Evolutionary conservation across 805 yeast genomes (phyloP), one percentile per base, ranked within the genome.

Genomic region (Lipomyces chichibuensis): DNA sequence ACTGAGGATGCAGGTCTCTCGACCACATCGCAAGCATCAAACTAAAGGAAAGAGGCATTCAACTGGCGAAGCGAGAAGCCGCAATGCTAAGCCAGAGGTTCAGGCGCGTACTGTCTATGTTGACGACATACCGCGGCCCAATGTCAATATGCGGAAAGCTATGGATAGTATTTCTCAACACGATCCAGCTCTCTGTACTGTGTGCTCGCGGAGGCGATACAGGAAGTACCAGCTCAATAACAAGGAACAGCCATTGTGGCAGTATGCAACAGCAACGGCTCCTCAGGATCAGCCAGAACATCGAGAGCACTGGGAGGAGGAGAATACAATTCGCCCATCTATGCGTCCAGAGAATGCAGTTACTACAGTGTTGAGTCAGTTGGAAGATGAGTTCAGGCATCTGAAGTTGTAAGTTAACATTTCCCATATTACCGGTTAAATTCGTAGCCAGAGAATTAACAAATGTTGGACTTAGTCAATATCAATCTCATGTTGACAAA

Each of bases 271-370:
- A n/a, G 55, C 17, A 29, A 25, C 9, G 11, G 6, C 29, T 25
- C 29, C 55, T 25, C n/a, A 52, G 23, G 33, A 13, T 20, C 20
- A 57, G 27, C 17, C 29, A 23, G 32, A 29, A 14, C 23, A 20
- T 23, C 53, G 25, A n/a, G 68, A 33, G 9, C 20, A 13, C 17
- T 65, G 65, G 61, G 67, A 59, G 17, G 65, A 62, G 14, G 70
- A 69, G 46, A 53, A 39, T 46, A 66, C 73, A 4, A 25, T 69
- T 27, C 66, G 73, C 5, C 73, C 73, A 11, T 20, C 71, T 13
- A 65, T 70, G 69, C 53, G 65, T 3, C 69, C 72, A 9, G 35
- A 51, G 17, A 60, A 51, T 6, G 72, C 73, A 1, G 66, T 63
- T 9, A 54, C 39, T 5, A 25, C 52, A 3, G 69, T 70, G 17